phyloP scores from a whole-genome alignment of 306 rosid species.

The Trifolium dubium region DNA sequence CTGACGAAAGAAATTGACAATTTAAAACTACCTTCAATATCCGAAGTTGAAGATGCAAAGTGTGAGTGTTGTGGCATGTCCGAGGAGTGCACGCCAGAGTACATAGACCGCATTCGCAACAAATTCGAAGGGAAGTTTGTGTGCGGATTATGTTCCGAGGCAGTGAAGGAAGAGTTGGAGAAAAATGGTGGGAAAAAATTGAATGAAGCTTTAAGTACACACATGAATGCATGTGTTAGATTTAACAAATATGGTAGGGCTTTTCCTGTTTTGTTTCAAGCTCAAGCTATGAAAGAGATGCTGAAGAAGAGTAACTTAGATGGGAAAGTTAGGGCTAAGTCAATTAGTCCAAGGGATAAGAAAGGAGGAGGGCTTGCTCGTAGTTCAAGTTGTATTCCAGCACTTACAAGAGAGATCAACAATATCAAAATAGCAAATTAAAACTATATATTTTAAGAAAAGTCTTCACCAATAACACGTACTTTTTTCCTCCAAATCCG shows the following conservation, averaged over 20 bases:
- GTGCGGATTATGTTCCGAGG: slow-evolving; percentile 88
- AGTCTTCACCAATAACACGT: not conserved
- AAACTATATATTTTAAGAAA: not conserved
- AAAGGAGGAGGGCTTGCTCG: slow-evolving; percentile 68
- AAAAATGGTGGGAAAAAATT: slow-evolving; percentile 73
- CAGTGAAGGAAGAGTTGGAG: slow-evolving; percentile 85
- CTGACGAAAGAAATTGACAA: slow-evolving; percentile 56
- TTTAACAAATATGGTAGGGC: slow-evolving; percentile 85
- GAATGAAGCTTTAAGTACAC: slow-evolving; percentile 73
- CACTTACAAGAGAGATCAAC: slow-evolving; percentile 69
- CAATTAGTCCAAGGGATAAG: slow-evolving; percentile 77
- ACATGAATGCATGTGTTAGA: slow-evolving; percentile 79
- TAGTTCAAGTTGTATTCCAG: slow-evolving; percentile 92
- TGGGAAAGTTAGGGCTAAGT: slow-evolving; percentile 69
- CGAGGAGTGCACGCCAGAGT: slow-evolving; percentile 91
- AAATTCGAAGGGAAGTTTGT: slow-evolving; percentile 77
- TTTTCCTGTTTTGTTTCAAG: slow-evolving; percentile 85
- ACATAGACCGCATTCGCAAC: slow-evolving; percentile 66
- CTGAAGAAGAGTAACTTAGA: slow-evolving; percentile 70
- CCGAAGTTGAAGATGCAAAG: slow-evolving; percentile 78
- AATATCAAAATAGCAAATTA: slow-evolving; percentile 57
- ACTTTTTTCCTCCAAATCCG: not conserved
- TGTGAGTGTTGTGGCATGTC: slow-evolving; percentile 98
- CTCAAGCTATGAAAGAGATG: slow-evolving; percentile 94
- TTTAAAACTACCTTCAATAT: slow-evolving; percentile 58